Base-by-base conservation (phyloP, 768 basidiomycete species). In the Clavulina sp. region DNA sequence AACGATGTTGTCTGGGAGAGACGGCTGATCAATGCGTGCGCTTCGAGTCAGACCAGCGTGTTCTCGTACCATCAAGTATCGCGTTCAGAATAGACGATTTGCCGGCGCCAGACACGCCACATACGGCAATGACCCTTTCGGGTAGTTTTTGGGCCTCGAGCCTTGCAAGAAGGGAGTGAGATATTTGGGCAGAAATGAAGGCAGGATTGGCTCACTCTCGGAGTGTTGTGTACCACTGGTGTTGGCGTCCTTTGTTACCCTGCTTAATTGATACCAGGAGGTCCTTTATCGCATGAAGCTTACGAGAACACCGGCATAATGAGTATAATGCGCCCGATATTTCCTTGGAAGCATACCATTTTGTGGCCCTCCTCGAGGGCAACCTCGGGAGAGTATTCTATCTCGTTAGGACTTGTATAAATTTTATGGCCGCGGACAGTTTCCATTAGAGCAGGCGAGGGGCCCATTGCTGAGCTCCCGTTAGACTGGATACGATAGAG, bases 1-100 rank as follows among this genome's bases (percentile, higher is more conserved):
- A 16, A 80, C 77, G 48, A 79, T 70, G 54, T 73, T 76, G 57
- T 77, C 76, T 38, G 34, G 19, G 34, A 38, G 34, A 38, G 34
- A 38, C 9, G 9, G 34, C 9, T 7, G 34, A 38, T 38, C 9
- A 38, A 7, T 7, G 7, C 34, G 34, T 38, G 34, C 34, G 9
- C 7, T 19, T 38, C 9, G 19, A 38, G 19, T 7, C 9, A 19
- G 19, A 19, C 34, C 19, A 7, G 19, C 19, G 19, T 7, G 34
- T 7, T 7, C 34, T 38, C 34, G n/a, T n/a, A 38, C 34, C 34
- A 38, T 38, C 34, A 19, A 38, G 34, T 7, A 38, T 38, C 19
- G 34, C 34, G 34, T 38, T 38, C 19, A 38, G 7, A 7, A 19
- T 19, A 7, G 34, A 38, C 19, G 34, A 38, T 19, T 38, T 38